Evolutionary conservation across 305 asterid genomes (phyloP).

Genomic region (Plantago lanceolata): DNA sequence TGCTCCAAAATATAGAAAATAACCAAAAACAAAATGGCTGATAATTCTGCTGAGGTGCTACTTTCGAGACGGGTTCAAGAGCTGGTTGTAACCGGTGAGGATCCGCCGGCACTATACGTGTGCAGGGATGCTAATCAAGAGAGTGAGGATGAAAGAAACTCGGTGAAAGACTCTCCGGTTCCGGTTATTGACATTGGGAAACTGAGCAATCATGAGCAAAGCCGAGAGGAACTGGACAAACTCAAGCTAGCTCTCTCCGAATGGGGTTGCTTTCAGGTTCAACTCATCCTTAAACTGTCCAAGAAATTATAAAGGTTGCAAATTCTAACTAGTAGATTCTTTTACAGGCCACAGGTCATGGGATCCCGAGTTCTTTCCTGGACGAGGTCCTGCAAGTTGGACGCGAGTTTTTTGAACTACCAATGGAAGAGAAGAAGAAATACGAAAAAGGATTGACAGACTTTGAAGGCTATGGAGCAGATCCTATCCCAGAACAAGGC

Average conservation of each 20-base stretch:
- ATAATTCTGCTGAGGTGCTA: constrained; percentile 30
- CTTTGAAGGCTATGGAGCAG: constrained; percentile 56
- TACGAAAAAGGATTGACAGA: constrained; percentile 41
- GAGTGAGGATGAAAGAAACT: constrained; percentile 8
- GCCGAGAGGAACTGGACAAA: constrained; percentile 30
- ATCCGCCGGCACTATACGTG: constrained; percentile 40
- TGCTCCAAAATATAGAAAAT: too few species aligned
- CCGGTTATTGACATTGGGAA: constrained; percentile 39
- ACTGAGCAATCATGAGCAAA: constrained; percentile 18
- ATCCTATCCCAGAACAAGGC: constrained; percentile 55
- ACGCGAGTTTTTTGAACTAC: constrained; percentile 42
- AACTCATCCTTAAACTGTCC: not conserved
- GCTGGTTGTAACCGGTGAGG: constrained; percentile 44
- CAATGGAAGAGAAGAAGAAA: constrained; percentile 48
- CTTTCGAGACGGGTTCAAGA: constrained; percentile 54
- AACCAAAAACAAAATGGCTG: constrained; percentile 21
- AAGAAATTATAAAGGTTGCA: too few species aligned
- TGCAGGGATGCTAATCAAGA: constrained; percentile 29
- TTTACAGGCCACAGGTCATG: constrained; percentile 44
- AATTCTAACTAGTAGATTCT: too few species aligned
- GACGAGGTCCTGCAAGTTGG: constrained; percentile 29
- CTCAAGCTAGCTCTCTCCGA: constrained; percentile 42
- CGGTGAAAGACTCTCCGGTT: constrained; percentile 21
- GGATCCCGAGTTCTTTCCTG: constrained; percentile 36
- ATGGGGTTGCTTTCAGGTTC: constrained; percentile 62